These are phyloP conservation scores for Flaveria sonorensis DNA, from an alignment of 129 eudicot species.

Conservation along the genomic window DNA sequence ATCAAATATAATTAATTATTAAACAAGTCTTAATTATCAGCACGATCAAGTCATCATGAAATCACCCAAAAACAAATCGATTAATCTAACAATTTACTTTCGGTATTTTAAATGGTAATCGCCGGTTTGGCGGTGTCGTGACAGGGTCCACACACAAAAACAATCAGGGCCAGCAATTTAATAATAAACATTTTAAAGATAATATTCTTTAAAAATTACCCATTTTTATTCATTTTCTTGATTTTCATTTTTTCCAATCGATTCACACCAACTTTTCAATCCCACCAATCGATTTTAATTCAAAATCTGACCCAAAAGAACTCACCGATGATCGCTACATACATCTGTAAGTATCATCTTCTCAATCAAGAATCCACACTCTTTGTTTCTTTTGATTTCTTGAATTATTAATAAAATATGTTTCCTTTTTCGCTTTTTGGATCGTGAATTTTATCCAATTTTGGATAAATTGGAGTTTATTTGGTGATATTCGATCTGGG, in stretches of 20 bases:
- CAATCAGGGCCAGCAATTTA: constrained; percentile 28
- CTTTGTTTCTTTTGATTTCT: neutral
- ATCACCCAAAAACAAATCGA: neutral
- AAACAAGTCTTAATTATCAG: neutral
- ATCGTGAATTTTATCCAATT: constrained; percentile 20
- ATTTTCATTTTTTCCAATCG: constrained; percentile 2
- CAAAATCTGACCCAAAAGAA: constrained; percentile 14
- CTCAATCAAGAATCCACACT: neutral
- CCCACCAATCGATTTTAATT: constrained; percentile 15
- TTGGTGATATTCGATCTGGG: constrained; percentile 2
- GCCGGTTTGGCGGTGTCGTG: constrained; percentile 29
- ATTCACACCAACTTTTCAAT: constrained; percentile 21
- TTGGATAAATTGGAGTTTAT: constrained; percentile 10
- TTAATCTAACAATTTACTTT: constrained; percentile 19
- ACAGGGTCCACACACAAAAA: constrained; percentile 18
- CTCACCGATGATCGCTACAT: neutral
- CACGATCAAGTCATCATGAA: neutral
- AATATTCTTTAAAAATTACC: constrained; percentile 4
- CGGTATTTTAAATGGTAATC: neutral
- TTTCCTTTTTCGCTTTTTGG: neutral
- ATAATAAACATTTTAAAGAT: neutral
- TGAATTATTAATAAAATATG: neutral
- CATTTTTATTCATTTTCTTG: neutral
- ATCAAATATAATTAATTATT: neutral
- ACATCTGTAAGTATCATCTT: constrained; percentile 33